Evolutionary conservation across 805 yeast genomes (phyloP), one percentile per base, ranked within the genome.

Genomic region (Yamadazyma endophytica): DNA sequence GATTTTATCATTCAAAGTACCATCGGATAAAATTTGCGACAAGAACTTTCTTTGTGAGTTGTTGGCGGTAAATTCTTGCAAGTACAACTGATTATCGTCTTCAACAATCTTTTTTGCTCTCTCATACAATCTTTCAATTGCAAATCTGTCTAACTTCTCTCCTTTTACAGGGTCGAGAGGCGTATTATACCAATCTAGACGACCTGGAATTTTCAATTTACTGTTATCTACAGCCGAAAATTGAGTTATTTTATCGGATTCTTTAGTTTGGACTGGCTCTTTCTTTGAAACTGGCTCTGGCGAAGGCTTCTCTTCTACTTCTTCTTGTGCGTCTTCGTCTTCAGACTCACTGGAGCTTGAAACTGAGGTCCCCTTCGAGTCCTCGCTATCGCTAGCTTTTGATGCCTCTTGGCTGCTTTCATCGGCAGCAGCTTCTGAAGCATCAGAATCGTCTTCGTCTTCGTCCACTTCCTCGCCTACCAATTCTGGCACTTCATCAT

Each of bases 1-100:
- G 33, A 92, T 84, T 62, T 92, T 88, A 80, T 92, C 98, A 47
- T 79, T 82, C 47, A 90, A 70, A 0, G 98, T 92, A 84, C 98
- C 98, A 44, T 78, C 82, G 5, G 88, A 71, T 49, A 92, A 73
- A 45, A 92, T 82, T 58, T 90, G 94, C 1, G 90, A 74, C 68
- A 87, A 76, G 56, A 90, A 90, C 68, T 85, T 82, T 53, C 77
- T 79, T 64, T 84, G 96, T 5, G 94, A 83, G 23, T 82, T 77
- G 34, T 80, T 74, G 42, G 78, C 78, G 33, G 83, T 75, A 52
- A 81, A 81, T 52, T 82, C 94, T 39, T 78, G 80, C 39, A 75
- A 70, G 54, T 84, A 90, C 0, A 68, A 49, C 35, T 73, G 69
- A 55, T 86, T 87, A 37, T 92, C 97, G 12, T 63, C 59, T 32